Evolutionary conservation across 2,329 filamentous ascomycete genomes (phyloP), one percentile per base, ranked within the genome.

Genomic region (Cladophialophora exuberans): DNA sequence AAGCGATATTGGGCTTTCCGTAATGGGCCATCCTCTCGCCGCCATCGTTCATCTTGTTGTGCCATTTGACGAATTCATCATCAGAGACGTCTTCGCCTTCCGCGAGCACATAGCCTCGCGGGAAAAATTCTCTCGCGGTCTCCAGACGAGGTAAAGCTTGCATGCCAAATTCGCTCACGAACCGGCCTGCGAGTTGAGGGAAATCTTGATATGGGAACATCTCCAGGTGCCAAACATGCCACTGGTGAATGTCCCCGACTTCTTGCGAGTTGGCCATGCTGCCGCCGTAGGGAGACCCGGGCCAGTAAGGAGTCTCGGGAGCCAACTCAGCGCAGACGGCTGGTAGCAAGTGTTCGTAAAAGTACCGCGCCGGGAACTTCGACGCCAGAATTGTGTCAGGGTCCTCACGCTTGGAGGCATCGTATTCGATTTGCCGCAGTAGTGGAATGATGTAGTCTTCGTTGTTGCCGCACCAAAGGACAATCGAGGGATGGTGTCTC

Each of bases 161-260:
- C 90, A 97, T 96, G 56, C 92, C 92, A 64, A 97, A 97, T 68
- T 97, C 93, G 54, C 88, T 92, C 52, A 96, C 91, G 72, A 97
- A 97, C 0, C 92, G 84, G 1, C 92, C 92, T 15, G 84, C 84
- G 1, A 96, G 83, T 59, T 85, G 86, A 70, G 93, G 89, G 62
- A 92, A 96, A 62, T 93, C 86, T 65, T 97, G 92, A 65, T 96
- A 97, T 63, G 88, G 90, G 67, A 95, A 88, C 68, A 96, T 90
- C 1, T 84, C 86, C 15, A 91, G 91, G 67, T 97, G 92, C 92
- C 92, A 97, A 11, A 96, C 82, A 66, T 96, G 96, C 92, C 92
- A 97, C 71, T 96, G 91, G 69, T 97, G 92, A 65, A 96, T 86
- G 67, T 97, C 92, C 49, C 92, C 92, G 1, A 87, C 82, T 70